Conservation (phyloP, 768 basidiomycete genomes). For the Pisolithus marmoratus region DNA sequence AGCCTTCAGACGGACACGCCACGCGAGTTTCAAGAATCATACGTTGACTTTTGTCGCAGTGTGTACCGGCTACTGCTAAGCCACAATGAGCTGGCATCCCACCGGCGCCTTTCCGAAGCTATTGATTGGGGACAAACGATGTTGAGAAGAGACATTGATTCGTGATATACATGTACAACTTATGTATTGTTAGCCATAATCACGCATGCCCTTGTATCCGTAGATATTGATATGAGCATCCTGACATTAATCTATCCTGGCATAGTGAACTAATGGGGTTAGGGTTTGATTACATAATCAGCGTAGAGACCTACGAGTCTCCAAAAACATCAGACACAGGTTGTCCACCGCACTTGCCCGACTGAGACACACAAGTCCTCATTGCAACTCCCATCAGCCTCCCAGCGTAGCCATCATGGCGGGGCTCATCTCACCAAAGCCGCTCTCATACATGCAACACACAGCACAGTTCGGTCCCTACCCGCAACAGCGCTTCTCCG, state of each 20-base stretch:
- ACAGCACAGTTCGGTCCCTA: constrained; percentile 56
- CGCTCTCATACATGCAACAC: constrained; percentile 61
- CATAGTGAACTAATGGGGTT: constrained; percentile 13
- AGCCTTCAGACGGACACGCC: constrained; percentile 4
- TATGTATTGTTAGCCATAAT: not conserved
- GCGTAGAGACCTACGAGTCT: not conserved
- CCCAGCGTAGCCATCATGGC: constrained; percentile 37
- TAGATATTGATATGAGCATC: not conserved
- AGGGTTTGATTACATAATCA: constrained; percentile 25
- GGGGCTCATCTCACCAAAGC: constrained; percentile 58
- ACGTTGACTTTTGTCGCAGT: constrained; percentile 31
- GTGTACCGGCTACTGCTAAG: constrained; percentile 25
- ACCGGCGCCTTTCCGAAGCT: constrained; percentile 28
- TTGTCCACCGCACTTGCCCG: not conserved
- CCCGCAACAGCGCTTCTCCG: constrained; percentile 33
- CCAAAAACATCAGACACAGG: constrained; percentile 5
- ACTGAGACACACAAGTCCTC: not conserved
- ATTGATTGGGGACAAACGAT: constrained; percentile 24
- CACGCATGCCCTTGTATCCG: not conserved
- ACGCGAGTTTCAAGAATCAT: constrained; percentile 20
- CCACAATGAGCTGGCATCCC: constrained; percentile 27
- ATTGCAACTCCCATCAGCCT: constrained; percentile 1
- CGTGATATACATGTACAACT: not conserved
- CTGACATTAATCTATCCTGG: too few species aligned
- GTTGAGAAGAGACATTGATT: constrained; percentile 8